A percentile compares a stretch with the other conserved stretches of the same genome.
These are phyloP conservation scores for Saccharomyces paradoxus DNA, from an alignment of 805 yeast species.

Conservation along the genomic window DNA sequence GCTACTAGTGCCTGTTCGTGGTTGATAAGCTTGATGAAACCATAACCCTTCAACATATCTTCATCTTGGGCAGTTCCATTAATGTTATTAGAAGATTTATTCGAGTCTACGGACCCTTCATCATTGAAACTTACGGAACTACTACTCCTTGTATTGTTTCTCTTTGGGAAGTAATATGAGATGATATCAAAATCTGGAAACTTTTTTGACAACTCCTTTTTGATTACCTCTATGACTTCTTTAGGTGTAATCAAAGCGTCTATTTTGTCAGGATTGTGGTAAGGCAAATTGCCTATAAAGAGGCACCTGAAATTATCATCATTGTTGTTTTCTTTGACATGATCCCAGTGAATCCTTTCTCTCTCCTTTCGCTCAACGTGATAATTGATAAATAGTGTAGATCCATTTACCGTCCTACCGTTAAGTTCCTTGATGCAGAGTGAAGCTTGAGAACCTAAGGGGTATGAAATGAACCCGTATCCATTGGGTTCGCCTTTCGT, in stretches of 20 bases:
- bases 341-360: constrained; percentile 30
- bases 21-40: constrained; percentile 43
- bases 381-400: constrained; percentile 44
- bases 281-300: constrained; percentile 46
- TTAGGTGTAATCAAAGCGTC: constrained; percentile 12
- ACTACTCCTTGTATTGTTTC: constrained; percentile 6
- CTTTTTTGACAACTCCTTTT: constrained; percentile 40
- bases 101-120: not conserved
- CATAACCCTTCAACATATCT: constrained; percentile 36
- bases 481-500: constrained; percentile 36
- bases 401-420: constrained; percentile 30
- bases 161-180: constrained; percentile 28
- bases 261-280: constrained; percentile 30
- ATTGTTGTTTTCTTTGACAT: constrained; percentile 33
- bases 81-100: not conserved
- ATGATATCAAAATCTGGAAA: constrained; percentile 13
- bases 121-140: constrained; percentile 6
- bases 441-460: constrained; percentile 49
- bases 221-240: constrained; percentile 34
- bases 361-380: constrained; percentile 62
- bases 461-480: constrained; percentile 63
- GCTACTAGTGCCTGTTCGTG: constrained; percentile 44
- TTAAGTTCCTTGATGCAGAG: constrained; percentile 51
- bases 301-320: constrained; percentile 45
- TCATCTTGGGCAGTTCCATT: constrained; percentile 8